Base-by-base conservation (phyloP, 148 eudicot species). In the Rheum nobile region DNA sequence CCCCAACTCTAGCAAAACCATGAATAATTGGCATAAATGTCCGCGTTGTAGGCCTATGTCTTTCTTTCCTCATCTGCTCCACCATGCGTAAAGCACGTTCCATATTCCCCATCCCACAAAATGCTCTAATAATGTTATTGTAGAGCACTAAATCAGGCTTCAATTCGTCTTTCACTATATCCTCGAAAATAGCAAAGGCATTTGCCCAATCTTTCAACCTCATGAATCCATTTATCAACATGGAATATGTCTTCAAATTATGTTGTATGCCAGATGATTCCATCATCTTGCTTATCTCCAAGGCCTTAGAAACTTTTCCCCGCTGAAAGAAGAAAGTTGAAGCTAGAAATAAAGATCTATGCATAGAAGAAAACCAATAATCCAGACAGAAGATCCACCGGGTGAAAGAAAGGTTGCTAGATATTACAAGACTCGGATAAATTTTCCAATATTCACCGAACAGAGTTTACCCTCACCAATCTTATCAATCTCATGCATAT, bases 211-310 rank as follows among this genome's bases (percentile, higher is more conserved):
- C 98, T 77, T 90, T 88, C 71, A 94, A 76, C 63, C 83, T 87
- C 76, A 91, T 75, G 74, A 94, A 94, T 52, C 98, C 98, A 77
- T 87, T 88, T 46, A 94, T 91, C 78, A 94, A 76, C 98, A 94
- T 94, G 75, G 98, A 94, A 82, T 94, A 94, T 42, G 98, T 94
- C 90, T 94, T 91, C 87, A 94, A 77, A 80, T 94, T 95, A 80
- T 95, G 98, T 31, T 78, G 84, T 79, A 91, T 82, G 57, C 98
- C 97, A 72, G 82, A 85, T 48, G 68, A 79, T 80, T 85, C 88
- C 98, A 91, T 95, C 82, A 44, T 77, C 19, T 83, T 75, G 81
- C 96, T 88, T 65, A 88, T 82, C 72, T 91, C 97, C 74, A 95
- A 81, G 71, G 98, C 97, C 83, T 90, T 95, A 32, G 89, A 87